Evolutionary conservation across 495 filamentous ascomycete genomes (phyloP), one percentile per base, ranked within the genome.

Genomic region (Pseudoneurospora amorphoporcata): DNA sequence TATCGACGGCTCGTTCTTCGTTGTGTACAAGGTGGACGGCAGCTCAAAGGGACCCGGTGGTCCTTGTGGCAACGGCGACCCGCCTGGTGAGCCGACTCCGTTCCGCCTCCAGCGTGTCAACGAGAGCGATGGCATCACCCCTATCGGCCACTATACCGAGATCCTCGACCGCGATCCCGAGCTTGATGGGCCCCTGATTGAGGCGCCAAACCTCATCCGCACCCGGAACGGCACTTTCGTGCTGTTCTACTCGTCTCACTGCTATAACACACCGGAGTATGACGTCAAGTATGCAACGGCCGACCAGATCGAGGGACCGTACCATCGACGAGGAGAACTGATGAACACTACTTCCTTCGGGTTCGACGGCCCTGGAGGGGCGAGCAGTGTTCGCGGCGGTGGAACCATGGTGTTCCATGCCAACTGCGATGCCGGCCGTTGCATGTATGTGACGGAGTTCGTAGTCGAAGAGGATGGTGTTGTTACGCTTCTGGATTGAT

Each of bases 21-120:
- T 90, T 3, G 77, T 87, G 4, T 90, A 87, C 80, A 90, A 90
- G 75, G 81, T 91, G 12, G 87, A 91, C 77, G 88, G 88, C 19
- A 89, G 86, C 73, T 84, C 83, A 72, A 75, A 87, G 47, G 87
- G 88, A 8, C 77, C 87, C 69, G 87, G 88, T 32, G 87, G 86
- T 0, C 77, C 83, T 73, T 89, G 88, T 80, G 82, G 85, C 61
- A 90, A 89, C 77, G 81, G 80, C 16, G 75, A 84, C 16, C 72
- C 75, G 3, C 86, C 87, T 1, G 82, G 86, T 8, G 78, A 81
- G 5, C 76, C 83, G 3, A 91, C 89, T 1, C 89, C 89, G 0
- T 84, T 91, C 69, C 81, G 88, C 79, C 81, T 91, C 4, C 89
- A 91, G 73, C 77, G 85, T 71, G 82, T 90, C 6, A 41, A 75